Evolutionary conservation across 768 basidiomycete species (phyloP), one percentile per base, ranked within the genome.

Genomic region (Tylopilus intermedius): DNA sequence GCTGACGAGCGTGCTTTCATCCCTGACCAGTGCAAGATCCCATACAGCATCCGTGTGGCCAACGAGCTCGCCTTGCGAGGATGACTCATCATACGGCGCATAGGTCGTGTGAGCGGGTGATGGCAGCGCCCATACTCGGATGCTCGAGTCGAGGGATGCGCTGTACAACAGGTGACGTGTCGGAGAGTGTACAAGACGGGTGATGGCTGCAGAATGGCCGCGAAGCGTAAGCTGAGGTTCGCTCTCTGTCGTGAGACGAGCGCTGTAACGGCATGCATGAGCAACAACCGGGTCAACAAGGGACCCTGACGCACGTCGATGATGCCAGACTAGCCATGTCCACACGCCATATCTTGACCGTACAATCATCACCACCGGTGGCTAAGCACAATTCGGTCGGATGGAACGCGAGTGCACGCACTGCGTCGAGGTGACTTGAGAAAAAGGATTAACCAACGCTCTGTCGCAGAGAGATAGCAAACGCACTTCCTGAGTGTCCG

Each of bases 31-130:
- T 9, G 89, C 86, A 47, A 98, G 74, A 65, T 94, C 96, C 96
- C 96, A 99, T 24, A 97, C 88, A 5, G 92, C 92, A 66, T 99
- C 94, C 5, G 92, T 91, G 67, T 96, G 92, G 4, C 94, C 93
- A 29, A 94, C 83, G 27, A 98, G 78, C 58, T 88, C 84, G 32
- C 87, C 87, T 35, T 88, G 79, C 27, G 83, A 78, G 4, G 86
- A 79, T 0, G 83, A 83, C 45, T 88, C 79, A 61, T 98, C 94
- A 67, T 90, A 93, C 0, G 93, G 86, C 1, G 90, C 88, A 69
- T 97, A 99, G 14, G 94, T 91, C 48, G 91, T 89, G 69, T 92
- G 88, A 33, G 82, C 76, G 4, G 79, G 71, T 8, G 79, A 59
- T 8, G 95, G 94, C 32, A 94, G 72, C 8, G 82, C 81, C 95